Evolutionary conservation across 2,329 filamentous ascomycete genomes (phyloP), one percentile per base, ranked within the genome.

Genomic region (Fonsecaea monophora): DNA sequence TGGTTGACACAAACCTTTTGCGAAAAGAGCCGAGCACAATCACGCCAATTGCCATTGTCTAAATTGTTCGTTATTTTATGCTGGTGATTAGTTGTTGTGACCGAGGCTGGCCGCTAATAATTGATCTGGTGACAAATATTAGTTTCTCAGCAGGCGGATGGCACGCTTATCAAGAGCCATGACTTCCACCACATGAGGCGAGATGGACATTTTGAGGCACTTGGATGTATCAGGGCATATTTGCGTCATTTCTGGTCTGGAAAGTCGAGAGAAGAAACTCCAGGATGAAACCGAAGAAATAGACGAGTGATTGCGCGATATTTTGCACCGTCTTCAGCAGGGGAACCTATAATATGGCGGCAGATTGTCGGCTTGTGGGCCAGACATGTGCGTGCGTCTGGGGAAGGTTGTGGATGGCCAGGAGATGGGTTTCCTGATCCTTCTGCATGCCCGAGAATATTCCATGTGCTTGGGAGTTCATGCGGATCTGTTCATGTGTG

Each of bases 221-320:
- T n/a, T 42, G 13, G 15, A n/a, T 42, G 15, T 6, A 3, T 25
- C n/a, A 50, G 9, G 9, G 6, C 18, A 50, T 12, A 18, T 8
- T 21, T 50, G 45, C 45, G 45, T 50, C 45, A 50, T 50, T 25
- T 50, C 18, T 25, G 18, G 9, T 3, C 15, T n/a, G 1, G 12
- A 6, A 50, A 50, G 6, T 8, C 15, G 5, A 50, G 45, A 25
- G 18, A 50, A 50, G 45, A 21, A 25, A 10, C 25, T 50, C 6
- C 9, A 50, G 18, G 18, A 25, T 25, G 1, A 50, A 50, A 50
- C 45, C 45, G 21, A 50, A 21, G 18, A 50, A 50, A 50, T 25
- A 50, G 8, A 25, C 45, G 45, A 50, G 45, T 50, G 18, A 5
- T 50, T 50, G 45, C 18, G 45, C 45, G 45, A 50, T 50, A 50